Evolutionary conservation across 2,329 filamentous ascomycete species (phyloP), one percentile per base, ranked within the genome.

Genomic region (Emergomyces orientalis): DNA sequence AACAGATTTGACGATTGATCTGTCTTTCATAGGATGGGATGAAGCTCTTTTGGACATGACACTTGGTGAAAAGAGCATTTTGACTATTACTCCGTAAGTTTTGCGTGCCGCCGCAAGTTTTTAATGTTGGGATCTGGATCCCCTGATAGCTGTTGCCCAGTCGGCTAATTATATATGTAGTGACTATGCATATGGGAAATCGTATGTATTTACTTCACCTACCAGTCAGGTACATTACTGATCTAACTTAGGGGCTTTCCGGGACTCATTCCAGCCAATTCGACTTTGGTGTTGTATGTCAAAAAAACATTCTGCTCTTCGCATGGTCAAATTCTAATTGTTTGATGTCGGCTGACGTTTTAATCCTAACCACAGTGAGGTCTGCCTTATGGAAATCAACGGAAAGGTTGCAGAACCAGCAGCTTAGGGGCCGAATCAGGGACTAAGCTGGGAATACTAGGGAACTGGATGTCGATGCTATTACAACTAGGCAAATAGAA

Each of bases 261-360:
- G 41, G 87, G 86, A 63, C 80, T 87, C 71, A 95, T 96, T 66
- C 91, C 91, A 65, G 76, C 86, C 47, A 84, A 88, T 70, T 79
- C 90, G n/a, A 85, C 82, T 67, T 82, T 96, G 66, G 83, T 95
- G 79, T 95, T 95, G 90, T n/a, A n/a, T n/a, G n/a, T n/a, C n/a
- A n/a, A n/a, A n/a, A n/a, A n/a, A n/a, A n/a, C n/a, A n/a, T n/a
- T n/a, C n/a, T n/a, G n/a, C n/a, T n/a, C n/a, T n/a, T n/a, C n/a
- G n/a, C n/a, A n/a, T n/a, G n/a, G n/a, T n/a, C n/a, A n/a, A n/a
- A n/a, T n/a, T n/a, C n/a, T n/a, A n/a, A n/a, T n/a, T n/a, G n/a
- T n/a, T n/a, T n/a, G n/a, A n/a, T n/a, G n/a, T n/a, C n/a, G n/a
- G n/a, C n/a, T n/a, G n/a, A n/a, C n/a, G n/a, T n/a, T n/a, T n/a